Conservation (phyloP, 148 eudicot species). For the Chenopodium quinoa region DNA sequence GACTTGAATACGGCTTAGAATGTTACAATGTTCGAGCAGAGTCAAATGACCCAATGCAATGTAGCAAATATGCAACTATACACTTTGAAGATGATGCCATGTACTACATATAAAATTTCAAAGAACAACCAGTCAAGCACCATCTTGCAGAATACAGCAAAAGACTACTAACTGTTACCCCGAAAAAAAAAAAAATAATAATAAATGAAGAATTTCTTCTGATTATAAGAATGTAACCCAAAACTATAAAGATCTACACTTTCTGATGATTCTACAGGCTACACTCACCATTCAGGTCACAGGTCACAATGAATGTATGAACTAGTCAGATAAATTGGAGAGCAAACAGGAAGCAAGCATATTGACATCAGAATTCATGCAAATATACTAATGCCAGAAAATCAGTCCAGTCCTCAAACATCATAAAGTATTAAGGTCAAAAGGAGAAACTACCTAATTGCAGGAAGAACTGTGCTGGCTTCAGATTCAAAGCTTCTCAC, state of each 20-base stretch:
- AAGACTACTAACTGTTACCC: not conserved
- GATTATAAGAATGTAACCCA: not conserved
- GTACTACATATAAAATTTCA: no score
- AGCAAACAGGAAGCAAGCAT: not conserved
- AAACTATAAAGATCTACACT: not conserved
- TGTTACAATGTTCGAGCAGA: no score
- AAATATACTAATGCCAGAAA: not conserved
- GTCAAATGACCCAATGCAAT: no score
- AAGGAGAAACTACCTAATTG: not conserved
- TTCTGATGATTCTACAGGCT: no score
- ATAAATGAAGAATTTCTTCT: not conserved
- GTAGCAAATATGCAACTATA: no score
- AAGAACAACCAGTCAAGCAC: no score
- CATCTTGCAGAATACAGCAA: not conserved
- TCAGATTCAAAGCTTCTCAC: not conserved
- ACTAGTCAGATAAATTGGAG: not conserved
- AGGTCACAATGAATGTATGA: not conserved
- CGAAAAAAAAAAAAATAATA: not conserved
- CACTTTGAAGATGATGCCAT: no score
- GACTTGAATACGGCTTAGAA: no score
- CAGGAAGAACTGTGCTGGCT: not conserved
- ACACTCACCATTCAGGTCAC: not conserved
- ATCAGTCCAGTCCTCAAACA: not conserved
- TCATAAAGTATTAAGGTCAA: not conserved
- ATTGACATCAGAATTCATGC: not conserved